phyloP scores from a whole-genome alignment of 257 asterid species.

The Fraxinus cuspidata region DNA sequence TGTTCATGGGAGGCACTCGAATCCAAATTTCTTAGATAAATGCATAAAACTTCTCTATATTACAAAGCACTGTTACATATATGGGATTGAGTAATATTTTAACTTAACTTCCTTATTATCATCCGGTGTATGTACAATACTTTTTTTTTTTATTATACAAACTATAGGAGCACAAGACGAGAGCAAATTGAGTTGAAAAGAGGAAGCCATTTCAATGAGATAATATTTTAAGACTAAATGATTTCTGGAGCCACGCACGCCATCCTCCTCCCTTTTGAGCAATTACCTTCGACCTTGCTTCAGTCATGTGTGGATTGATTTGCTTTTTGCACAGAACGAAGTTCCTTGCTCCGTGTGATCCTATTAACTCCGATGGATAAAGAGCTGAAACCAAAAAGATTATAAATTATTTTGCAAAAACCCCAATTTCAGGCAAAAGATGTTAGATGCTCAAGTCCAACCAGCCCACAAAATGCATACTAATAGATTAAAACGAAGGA shows the following conservation, averaged over 20 bases:
- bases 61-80: background rate
- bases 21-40: background rate
- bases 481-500: no score
- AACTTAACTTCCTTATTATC: background rate
- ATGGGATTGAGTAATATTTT: background rate
- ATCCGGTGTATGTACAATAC: background rate
- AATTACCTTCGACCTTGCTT: conserved; percentile 28
- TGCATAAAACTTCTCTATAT: background rate
- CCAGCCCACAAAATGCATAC: no score
- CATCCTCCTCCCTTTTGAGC: conserved; percentile 32
- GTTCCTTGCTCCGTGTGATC: conserved; percentile 49
- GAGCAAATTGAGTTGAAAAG: background rate
- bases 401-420: background rate
- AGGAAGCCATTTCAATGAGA: conserved; percentile 25
- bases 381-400: conserved; percentile 41
- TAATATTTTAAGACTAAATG: conserved; percentile 40
- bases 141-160: background rate
- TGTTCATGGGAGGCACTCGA: background rate
- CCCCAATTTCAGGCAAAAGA: background rate
- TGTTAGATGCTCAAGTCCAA: no score
- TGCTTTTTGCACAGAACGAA: conserved; percentile 58
- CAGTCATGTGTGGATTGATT: conserved; percentile 28
- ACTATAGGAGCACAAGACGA: background rate
- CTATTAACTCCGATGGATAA: conserved; percentile 41
- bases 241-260: conserved; percentile 66